Conservation (phyloP, 1,139 yeast genomes). For the Taphrina deformans region DNA sequence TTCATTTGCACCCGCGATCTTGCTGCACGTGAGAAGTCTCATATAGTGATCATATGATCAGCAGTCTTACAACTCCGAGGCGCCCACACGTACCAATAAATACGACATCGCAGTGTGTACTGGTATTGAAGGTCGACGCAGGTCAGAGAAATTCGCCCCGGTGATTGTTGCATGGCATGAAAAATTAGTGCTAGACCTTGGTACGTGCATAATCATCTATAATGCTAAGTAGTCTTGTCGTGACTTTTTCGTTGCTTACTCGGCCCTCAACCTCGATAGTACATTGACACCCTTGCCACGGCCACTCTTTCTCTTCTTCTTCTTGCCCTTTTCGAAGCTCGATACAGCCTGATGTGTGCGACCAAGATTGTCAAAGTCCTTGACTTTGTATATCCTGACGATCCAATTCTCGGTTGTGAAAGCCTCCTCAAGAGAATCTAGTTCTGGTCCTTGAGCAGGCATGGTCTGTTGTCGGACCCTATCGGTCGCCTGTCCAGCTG, state of each 20-base stretch:
- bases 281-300: not conserved
- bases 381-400: constrained; percentile 90
- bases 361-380: constrained; percentile 84
- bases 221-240: not conserved
- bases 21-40: not conserved
- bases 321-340: constrained; percentile 39
- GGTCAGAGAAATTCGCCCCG: too few relatives aligned
- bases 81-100: too few relatives aligned
- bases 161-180: too few relatives aligned
- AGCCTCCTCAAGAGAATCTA: constrained; percentile 65
- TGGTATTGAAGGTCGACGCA: too few relatives aligned
- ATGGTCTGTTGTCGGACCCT: constrained; percentile 85
- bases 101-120: too few relatives aligned
- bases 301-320: constrained; percentile 9
- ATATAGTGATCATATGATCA: not conserved
- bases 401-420: constrained; percentile 96
- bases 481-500: constrained; percentile 70
- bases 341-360: constrained; percentile 52
- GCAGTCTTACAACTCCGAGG: too few relatives aligned
- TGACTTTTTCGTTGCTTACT: not conserved
- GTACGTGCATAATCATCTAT: not conserved
- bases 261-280: constrained; percentile 9
- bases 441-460: constrained; percentile 43
- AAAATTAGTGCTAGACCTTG: too few relatives aligned
- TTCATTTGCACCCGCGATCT: not conserved